Conservation (phyloP, 2,329 filamentous ascomycete genomes). For the Fusarium armeniacum region DNA sequence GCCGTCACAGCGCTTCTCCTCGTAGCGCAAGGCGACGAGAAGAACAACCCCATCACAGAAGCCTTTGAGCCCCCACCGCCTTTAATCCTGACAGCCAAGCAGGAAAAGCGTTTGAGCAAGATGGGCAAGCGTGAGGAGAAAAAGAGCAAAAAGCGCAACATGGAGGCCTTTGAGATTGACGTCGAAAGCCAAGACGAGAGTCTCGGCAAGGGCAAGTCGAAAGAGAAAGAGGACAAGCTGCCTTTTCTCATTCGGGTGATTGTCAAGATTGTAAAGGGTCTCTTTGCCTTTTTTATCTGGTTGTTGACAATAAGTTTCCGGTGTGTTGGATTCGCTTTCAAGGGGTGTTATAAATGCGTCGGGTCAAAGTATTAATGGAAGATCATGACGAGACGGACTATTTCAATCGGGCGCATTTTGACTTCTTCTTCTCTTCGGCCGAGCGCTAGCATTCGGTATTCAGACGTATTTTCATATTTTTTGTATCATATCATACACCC, state of each 20-base stretch:
- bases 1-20: conserved; percentile 72
- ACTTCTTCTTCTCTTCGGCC: conserved; percentile 3
- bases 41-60: conserved; percentile 61
- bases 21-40: conserved; percentile 70
- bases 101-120: conserved; percentile 51
- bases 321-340: conserved; percentile 64
- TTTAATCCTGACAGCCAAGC: conserved; percentile 40
- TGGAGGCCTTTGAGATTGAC: conserved; percentile 72
- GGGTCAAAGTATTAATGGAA: conserved; percentile 58
- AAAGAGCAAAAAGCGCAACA: conserved; percentile 55
- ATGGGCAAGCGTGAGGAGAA: conserved; percentile 52
- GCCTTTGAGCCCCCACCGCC: conserved; percentile 71
- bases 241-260: conserved; percentile 64
- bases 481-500: conserved; percentile 50
- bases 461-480: conserved; percentile 28
- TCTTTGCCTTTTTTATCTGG: conserved; percentile 73
- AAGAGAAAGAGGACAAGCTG: conserved; percentile 62
- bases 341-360: conserved; percentile 66
- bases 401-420: no score
- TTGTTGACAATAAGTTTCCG: conserved; percentile 68
- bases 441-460: background rate
- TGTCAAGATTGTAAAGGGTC: conserved; percentile 65
- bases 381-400: conserved; percentile 13
- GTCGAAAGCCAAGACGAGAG: conserved; percentile 72
- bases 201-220: conserved; percentile 55